Evolutionary conservation across 257 asterid genomes (phyloP), one percentile per base, ranked within the genome.

Genomic region (Salvia miltiorrhiza): DNA sequence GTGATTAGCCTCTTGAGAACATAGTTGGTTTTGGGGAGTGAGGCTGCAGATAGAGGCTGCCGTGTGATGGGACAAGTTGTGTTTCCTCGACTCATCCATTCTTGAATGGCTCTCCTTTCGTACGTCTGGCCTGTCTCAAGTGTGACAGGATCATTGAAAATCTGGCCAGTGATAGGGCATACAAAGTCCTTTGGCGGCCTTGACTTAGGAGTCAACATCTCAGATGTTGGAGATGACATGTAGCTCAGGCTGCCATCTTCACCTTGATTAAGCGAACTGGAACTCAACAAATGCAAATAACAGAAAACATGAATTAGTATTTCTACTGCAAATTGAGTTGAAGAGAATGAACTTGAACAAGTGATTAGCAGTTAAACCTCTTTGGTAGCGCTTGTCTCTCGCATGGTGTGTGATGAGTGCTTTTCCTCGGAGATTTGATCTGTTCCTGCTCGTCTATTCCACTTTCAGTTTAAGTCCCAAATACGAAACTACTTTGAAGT

Each of bases 111-210:
- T 81, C 80, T 90, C 62, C 94, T 79, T 82, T 90, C 97, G 64
- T 88, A 90, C 17, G 96, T 88, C 73, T 90, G 97, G 47, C 97
- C 97, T 9, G 97, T 86, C 77, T 90, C 97, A 12, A 90, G 92
- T 9, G 96, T 90, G 61, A 90, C 96, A 0, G 97, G 97, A 73
- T 88, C 97, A 32, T 78, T 73, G 80, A 90, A 90, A 64, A 88
- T 83, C 77, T 88, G 94, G 63, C 95, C 86, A 1, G 97, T 90
- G 17, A 90, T 90, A 9, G 97, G 90, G 77, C 97, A 90, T 41
- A 90, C 92, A 40, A 90, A 90, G 73, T 90, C 96, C 68, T 90
- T 90, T 5, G 97, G 97, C 28, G 97, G 95, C 83, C 96, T 90
- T 53, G 97, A 86, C 49, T 73, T 86, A 26, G 93, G 85, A 73